Evolutionary conservation across 768 basidiomycete genomes (phyloP), one percentile per base, ranked within the genome.

Genomic region (Melanogaster broomeanus): DNA sequence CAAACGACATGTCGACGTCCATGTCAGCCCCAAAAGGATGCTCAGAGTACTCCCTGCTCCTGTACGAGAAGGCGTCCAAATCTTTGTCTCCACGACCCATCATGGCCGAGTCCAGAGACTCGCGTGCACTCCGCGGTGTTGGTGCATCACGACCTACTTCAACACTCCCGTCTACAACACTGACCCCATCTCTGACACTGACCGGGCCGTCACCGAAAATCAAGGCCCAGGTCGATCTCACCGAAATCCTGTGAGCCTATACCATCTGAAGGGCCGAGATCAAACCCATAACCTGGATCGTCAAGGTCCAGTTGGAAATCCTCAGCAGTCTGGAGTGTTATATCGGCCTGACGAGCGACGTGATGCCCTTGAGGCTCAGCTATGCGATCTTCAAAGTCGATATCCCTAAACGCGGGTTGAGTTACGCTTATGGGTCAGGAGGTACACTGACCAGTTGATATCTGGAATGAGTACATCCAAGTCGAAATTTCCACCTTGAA

Each of bases 201-300:
- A 63, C 64, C 11, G 77, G 74, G 39, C 81, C 81, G 52, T 84
- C 88, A 41, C 83, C 91, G 64, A 90, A n/a, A 89, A 59, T 87
- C 83, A 46, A 93, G 78, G 48, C 87, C 90, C 25, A 93, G 75
- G 64, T 91, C 90, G 25, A 88, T 63, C 35, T 84, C 85, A 49
- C 61, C 69, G 63, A 86, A 89, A 65, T 90, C 90, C 65, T 91
- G 88, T 3, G 92, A 93, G 19, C 89, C 91, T 57, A 94, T 90
- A 30, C 90, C 92, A 57, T 88, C 88, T 0, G 82, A 81, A 15
- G 86, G 86, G 3, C 87, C 89, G 41, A 91, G 78, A 60, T 88
- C 90, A 53, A 90, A 90, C n/a, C 83, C 83, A 58, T 85, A 87
- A 37, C 69, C 71, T 8, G 66, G 64, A 53, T 76, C 77, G 48